Evolutionary conservation across 1,139 yeast genomes (phyloP).

Genomic region (Kodamaea sp.): DNA sequence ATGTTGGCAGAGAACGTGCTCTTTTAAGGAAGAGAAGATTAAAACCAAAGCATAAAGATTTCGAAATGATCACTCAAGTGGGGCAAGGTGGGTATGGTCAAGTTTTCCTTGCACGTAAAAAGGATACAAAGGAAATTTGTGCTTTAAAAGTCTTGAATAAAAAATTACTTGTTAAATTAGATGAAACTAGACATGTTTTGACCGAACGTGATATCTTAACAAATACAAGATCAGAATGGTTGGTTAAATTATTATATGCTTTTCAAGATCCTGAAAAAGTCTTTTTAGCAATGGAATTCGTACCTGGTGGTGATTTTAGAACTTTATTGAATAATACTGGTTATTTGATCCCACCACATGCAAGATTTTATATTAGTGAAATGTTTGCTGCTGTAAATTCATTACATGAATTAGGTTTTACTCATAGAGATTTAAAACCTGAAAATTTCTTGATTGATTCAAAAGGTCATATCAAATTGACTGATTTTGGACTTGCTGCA

Average conservation of each 20-base stretch:
- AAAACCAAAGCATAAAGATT: conserved; percentile 91
- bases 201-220: conserved; percentile 96
- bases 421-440: conserved; percentile 96
- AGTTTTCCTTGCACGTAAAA: conserved; percentile 90
- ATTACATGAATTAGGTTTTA: conserved; percentile 89
- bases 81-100: conserved; percentile 99
- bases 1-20: conserved; percentile 81
- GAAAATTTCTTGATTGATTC: conserved; percentile 94
- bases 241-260: conserved; percentile 88
- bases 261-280: conserved; percentile 91
- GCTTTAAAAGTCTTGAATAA: conserved; percentile 92
- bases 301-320: conserved; percentile 98
- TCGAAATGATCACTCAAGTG: conserved; percentile 94
- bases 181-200: conserved; percentile 92
- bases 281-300: conserved; percentile 97
- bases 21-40: conserved; percentile 81
- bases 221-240: conserved; percentile 93
- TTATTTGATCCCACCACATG: conserved; percentile 88
- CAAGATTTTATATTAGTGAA: conserved; percentile 90
- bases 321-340: conserved; percentile 92
- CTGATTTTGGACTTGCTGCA: conserved; percentile 97
- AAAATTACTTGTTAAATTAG: conserved; percentile 77
- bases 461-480: conserved; percentile 91
- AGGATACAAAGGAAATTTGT: conserved; percentile 92
- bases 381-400: conserved; percentile 96